phyloP scores from a whole-genome alignment of 1,284 basidiomycete species.

The Cerrena zonata region DNA sequence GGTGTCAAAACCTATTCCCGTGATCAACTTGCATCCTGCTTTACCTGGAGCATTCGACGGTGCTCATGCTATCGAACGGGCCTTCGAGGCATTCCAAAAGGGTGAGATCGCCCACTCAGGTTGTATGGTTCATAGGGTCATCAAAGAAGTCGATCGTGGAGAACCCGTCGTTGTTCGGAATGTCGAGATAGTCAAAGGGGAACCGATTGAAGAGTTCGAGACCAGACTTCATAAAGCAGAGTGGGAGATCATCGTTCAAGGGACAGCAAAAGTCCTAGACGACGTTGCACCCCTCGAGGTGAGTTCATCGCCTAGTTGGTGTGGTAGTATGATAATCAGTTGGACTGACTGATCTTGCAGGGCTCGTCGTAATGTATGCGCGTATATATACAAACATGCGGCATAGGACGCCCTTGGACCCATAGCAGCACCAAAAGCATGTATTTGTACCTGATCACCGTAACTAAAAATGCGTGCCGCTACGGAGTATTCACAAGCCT shows the following conservation, averaged over 20 bases:
- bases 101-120: constrained; percentile 78
- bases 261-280: constrained; percentile 63
- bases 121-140: constrained; percentile 91
- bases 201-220: constrained; percentile 73
- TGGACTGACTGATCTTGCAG: too few relatives aligned
- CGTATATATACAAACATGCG: too few relatives aligned
- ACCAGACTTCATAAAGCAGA: constrained; percentile 77
- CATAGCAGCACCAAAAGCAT: too few relatives aligned
- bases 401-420: too few relatives aligned
- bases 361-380: too few relatives aligned
- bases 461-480: too few relatives aligned
- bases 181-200: constrained; percentile 70
- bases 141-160: constrained; percentile 90
- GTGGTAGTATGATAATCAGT: too few relatives aligned
- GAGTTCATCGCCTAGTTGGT: too few relatives aligned
- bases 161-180: constrained; percentile 80
- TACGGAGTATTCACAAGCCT: too few relatives aligned
- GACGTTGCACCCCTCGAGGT: constrained; percentile 10
- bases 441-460: too few relatives aligned
- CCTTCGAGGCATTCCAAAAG: constrained; percentile 81
- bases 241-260: constrained; percentile 89
- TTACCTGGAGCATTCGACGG: constrained; percentile 94
- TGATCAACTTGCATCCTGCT: constrained; percentile 96
- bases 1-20: constrained; percentile 54
- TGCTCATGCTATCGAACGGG: constrained; percentile 82